A percentile compares a stretch with the other conserved stretches of the same genome.
Evolutionary conservation across 169 alveolate species (phyloP).

Genomic region (Eimeria falciformis): DNA sequence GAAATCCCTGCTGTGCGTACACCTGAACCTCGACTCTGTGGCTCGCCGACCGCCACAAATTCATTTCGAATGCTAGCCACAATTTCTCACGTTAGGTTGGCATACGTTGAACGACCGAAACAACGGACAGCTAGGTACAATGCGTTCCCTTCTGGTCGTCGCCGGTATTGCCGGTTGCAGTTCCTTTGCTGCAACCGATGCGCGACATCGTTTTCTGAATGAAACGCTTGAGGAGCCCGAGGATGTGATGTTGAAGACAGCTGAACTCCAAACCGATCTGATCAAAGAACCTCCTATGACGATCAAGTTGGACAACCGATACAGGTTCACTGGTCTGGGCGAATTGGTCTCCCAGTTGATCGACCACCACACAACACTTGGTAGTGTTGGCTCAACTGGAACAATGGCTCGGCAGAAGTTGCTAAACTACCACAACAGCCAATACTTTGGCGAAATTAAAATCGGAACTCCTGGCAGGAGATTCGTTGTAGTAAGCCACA

Average conservation of each 20-base stretch:
- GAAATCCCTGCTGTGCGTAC: constrained; percentile 29
- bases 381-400: constrained; percentile 62
- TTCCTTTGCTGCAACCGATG: constrained; percentile 48
- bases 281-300: constrained; percentile 67
- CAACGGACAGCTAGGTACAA: constrained; percentile 66
- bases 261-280: constrained; percentile 64
- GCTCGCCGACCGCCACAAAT: constrained; percentile 20
- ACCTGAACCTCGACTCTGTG: constrained; percentile 19
- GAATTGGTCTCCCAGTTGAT: constrained; percentile 74
- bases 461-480: constrained; percentile 91
- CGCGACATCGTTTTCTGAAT: constrained; percentile 65
- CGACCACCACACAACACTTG: constrained; percentile 74
- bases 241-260: constrained; percentile 66
- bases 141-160: constrained; percentile 72
- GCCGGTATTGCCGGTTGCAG: constrained; percentile 69
- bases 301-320: constrained; percentile 71
- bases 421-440: constrained; percentile 92
- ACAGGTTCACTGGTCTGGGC: constrained; percentile 70
- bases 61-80: constrained; percentile 67
- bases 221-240: constrained; percentile 64
- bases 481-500: constrained; percentile 87
- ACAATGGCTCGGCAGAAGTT: constrained; percentile 84
- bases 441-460: constrained; percentile 91
- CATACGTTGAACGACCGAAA: constrained; percentile 40
- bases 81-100: constrained; percentile 65